Base-by-base conservation (phyloP, 225 moss, liverwort and hornwort genomes). In the Pseudoscleropodium purum region DNA sequence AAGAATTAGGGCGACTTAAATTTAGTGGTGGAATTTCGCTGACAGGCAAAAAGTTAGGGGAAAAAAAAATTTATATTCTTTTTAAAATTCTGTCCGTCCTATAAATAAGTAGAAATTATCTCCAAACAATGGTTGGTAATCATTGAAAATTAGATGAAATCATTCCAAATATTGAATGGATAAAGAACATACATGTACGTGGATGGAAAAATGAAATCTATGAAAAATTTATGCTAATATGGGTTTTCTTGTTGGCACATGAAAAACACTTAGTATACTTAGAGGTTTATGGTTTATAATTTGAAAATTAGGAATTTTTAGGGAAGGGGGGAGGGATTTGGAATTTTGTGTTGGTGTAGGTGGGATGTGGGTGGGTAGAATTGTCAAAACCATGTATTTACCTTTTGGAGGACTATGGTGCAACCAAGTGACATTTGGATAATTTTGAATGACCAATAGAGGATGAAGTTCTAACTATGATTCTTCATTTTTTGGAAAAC, bases 11-110 rank as follows among this genome's bases (percentile, higher is more conserved):
- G 7, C 11, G 18, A 39, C n/a, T 79, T 39, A 39, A 59, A 27
- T 79, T 79, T 59, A 39, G 79, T 39, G 57, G 59, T 39, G 39
- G 39, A 59, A 59, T 59, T 39, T 79, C 18, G 59, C 59, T 59
- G 59, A 39, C 79, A 79, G 2, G 54, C 9, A 15, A 78, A 77
- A 36, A 0, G 54, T 54, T 10, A 37, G 37, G 57, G 17, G 1
- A 0, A n/a, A 21, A 16, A 23, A 5, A 1, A 47, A 4, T 9
- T 37, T 34, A 0, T 10, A 16, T 52, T 24, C 3, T 0, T 37
- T 26, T 26, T 1, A 3, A 26, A 56, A 56, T 56, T 79, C 16
- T 26, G 4, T 10, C 15, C 1, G 8, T 4, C 10, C 6, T 26
- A 10, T 25, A 56, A 54, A 37, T 26, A 25, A 74, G 13, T 13